Evolutionary conservation across 2,329 filamentous ascomycete species (phyloP), one percentile per base, ranked within the genome.

Genomic region (Pseudomassariella vexata): DNA sequence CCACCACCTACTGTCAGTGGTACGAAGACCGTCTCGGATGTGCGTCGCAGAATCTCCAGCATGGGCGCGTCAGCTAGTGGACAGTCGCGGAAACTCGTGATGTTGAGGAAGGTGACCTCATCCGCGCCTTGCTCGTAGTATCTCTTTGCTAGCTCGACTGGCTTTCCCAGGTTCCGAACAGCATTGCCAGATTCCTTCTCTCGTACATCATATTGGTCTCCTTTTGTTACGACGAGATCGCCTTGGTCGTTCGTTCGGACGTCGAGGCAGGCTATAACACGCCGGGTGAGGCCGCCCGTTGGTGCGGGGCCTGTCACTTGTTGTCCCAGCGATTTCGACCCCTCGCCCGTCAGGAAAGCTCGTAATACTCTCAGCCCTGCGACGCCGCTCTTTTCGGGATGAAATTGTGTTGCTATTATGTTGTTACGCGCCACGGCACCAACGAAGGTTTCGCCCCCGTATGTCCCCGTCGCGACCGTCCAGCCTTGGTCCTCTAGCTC

Each of bases 91-190:
- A 98, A 98, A 14, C 84, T 92, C 2, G 90, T 98, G 54, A 98
- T 98, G 70, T 98, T 98, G 46, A 98, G 73, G 60, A 98, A 98
- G 1, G 90, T 95, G 35, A 98, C 76, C 62, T 98, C 92, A 60
- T 98, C 92, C 9, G 92, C 89, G 38, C 92, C 92, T 62, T 95
- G 87, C 52, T 94, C 82, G 67, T 96, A 98, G 68, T 98, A 98
- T 50, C 77, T 79, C 60, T 78, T 79, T 7, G 92, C 92, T 76
- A 98, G 85, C 44, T 95, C 88, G 29, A 98, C 89, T 2, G 92
- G 92, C 62, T 98, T 98, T 44, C 92, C 92, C 4, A 98, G 72
- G 59, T 98, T 98, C 42, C 92, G 80, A 21, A 98, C 89, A 45
- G 74, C 66, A 34, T 75, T 69, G 36, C 68, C 67, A 10, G 64